These are phyloP conservation scores for Fusarium caatingaense DNA, from an alignment of 2,329 filamentous ascomycete species.

Conservation along the genomic window DNA sequence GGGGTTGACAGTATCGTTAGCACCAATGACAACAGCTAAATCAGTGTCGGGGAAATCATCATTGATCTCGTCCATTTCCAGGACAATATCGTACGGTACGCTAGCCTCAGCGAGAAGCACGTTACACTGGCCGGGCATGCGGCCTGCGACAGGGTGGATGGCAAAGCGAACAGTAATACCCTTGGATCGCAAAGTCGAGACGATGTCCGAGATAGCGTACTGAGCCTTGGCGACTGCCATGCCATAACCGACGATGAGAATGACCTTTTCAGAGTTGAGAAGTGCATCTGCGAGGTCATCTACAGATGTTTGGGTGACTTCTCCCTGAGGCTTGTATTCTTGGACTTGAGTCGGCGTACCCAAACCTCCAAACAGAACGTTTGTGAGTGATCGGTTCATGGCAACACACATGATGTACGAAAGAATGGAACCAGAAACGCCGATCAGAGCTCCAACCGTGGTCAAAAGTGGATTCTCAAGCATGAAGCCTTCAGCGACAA, in stretches of 20 bases:
- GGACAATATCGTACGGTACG: conserved; percentile 90
- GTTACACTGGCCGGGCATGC: conserved; percentile 95
- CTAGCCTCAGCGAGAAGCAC: conserved; percentile 88
- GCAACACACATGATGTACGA: conserved; percentile 89
- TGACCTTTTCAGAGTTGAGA: conserved; percentile 82
- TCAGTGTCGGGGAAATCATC: conserved; percentile 90
- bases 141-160: conserved; percentile 88
- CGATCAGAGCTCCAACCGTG: conserved; percentile 86
- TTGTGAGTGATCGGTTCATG: conserved; percentile 91
- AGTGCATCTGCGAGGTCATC: conserved; percentile 85
- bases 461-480: conserved; percentile 87
- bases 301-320: conserved; percentile 80
- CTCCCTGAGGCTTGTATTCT: conserved; percentile 82
- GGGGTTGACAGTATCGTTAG: conserved; percentile 93
- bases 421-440: conserved; percentile 87
- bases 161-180: conserved; percentile 87
- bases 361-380: conserved; percentile 88
- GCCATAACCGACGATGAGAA: conserved; percentile 91
- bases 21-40: conserved; percentile 87
- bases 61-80: conserved; percentile 97
- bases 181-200: conserved; percentile 75
- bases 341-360: conserved; percentile 67
- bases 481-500: conserved; percentile 94
- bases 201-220: conserved; percentile 89
- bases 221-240: conserved; percentile 96